Conservation (phyloP, 2,329 filamentous ascomycete genomes). For the Aspergillus amoenus region DNA sequence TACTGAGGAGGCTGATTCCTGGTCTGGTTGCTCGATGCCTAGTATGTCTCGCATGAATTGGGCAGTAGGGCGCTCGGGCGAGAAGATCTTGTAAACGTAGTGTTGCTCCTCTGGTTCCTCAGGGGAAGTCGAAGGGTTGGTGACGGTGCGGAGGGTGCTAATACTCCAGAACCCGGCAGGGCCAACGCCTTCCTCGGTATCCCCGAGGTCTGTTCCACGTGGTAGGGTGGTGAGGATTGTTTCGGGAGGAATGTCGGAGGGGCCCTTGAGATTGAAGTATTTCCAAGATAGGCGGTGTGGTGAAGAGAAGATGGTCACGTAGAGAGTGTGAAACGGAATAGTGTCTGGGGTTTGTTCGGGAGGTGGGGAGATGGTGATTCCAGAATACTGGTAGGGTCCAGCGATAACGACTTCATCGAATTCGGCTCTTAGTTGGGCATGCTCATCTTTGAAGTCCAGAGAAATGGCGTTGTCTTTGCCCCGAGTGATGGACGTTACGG, state of each 20-base stretch:
- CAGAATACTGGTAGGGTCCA: conserved; percentile 76
- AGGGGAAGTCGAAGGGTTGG: conserved; percentile 60
- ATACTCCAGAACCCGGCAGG: conserved; percentile 82
- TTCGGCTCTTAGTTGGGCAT: conserved; percentile 17
- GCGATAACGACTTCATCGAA: conserved; percentile 85
- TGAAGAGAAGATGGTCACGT: conserved; percentile 87
- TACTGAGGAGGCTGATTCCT: neutral
- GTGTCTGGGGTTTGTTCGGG: conserved; percentile 60
- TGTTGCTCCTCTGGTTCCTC: conserved; percentile 35
- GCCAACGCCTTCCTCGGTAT: conserved; percentile 59
- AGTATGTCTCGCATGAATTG: conserved; percentile 52
- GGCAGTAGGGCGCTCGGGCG: conserved; percentile 49
- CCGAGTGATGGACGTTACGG: conserved; percentile 60
- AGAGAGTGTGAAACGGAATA: conserved; percentile 81
- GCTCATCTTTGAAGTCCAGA: conserved; percentile 36
- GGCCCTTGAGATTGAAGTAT: conserved; percentile 67
- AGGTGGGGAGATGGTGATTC: conserved; percentile 56
- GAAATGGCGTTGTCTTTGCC: conserved; percentile 43
- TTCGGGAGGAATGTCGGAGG: conserved; percentile 58
- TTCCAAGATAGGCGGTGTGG: conserved; percentile 67
- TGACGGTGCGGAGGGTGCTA: conserved; percentile 67
- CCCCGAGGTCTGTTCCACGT: conserved; percentile 45
- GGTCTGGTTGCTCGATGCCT: conserved; percentile 36
- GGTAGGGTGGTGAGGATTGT: conserved; percentile 81
- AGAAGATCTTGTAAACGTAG: conserved; percentile 69